phyloP scores from a whole-genome alignment of 768 basidiomycete genomes.

The Zangia roseola region DNA sequence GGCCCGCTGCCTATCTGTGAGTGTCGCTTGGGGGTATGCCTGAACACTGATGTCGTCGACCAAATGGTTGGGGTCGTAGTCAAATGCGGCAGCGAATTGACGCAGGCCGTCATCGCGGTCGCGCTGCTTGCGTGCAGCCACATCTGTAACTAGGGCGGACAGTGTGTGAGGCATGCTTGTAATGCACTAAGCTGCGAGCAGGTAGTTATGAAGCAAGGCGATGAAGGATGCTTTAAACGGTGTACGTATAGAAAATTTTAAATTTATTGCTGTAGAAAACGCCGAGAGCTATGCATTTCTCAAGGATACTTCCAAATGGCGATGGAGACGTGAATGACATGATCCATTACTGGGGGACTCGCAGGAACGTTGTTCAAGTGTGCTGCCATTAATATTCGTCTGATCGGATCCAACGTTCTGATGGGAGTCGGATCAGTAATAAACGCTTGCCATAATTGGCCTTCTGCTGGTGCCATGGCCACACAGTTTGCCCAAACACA shows the following conservation, averaged over 20 bases:
- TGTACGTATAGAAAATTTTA: too few species aligned
- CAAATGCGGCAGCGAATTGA: not conserved
- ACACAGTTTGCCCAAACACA: conserved; percentile 51
- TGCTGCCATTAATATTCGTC: too few species aligned
- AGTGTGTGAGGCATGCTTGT: conserved; percentile 7
- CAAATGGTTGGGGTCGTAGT: conserved; percentile 1
- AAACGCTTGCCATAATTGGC: too few species aligned
- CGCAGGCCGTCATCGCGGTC: conserved; percentile 23
- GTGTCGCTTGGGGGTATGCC: conserved; percentile 25
- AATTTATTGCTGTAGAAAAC: conserved; percentile 15
- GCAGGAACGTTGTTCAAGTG: too few species aligned
- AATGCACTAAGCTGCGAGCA: not conserved
- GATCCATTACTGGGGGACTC: not conserved
- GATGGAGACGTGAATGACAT: not conserved
- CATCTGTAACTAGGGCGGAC: conserved; percentile 2
- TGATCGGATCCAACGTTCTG: not conserved
- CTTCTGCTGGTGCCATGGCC: conserved; percentile 31
- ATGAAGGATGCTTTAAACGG: conserved; percentile 7
- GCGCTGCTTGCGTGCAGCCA: conserved; percentile 22
- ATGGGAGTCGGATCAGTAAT: not conserved
- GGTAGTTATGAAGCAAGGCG: conserved; percentile 1
- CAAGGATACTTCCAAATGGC: not conserved
- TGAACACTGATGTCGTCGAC: conserved; percentile 18
- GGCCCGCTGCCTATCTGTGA: conserved; percentile 24
- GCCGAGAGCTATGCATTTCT: conserved; percentile 6